A percentile compares a stretch with the other conserved stretches of the same genome.
Evolutionary conservation across 495 filamentous ascomycete genomes (phyloP).

Genomic region (Tuber borchii): DNA sequence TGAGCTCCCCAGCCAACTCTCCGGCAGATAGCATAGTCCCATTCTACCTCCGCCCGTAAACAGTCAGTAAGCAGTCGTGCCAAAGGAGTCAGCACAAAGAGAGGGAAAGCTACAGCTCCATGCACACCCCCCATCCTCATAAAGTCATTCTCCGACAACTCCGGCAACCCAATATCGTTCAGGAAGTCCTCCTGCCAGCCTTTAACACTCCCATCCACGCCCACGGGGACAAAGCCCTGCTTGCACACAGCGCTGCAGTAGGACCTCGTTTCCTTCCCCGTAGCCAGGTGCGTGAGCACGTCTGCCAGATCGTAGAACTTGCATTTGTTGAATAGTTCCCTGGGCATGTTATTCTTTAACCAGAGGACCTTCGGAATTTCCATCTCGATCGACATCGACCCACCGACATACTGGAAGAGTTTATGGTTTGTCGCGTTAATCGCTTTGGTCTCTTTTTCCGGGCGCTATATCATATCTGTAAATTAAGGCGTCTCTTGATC

Average conservation of each 20-base stretch:
- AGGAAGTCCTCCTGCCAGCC: conserved; percentile 97
- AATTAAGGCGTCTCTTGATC: neutral
- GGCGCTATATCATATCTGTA: conserved; percentile 54
- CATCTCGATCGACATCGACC: conserved; percentile 98
- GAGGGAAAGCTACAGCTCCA: conserved; percentile 63
- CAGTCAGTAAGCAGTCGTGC: conserved; percentile 11
- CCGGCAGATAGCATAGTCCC: conserved; percentile 84
- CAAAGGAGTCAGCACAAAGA: conserved; percentile 23
- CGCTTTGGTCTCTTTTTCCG: conserved; percentile 75
- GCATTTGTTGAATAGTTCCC: conserved; percentile 78
- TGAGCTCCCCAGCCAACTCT: conserved; percentile 76
- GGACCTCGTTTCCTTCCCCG: conserved; percentile 84
- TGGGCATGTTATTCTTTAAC: conserved; percentile 97
- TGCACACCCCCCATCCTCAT: conserved; percentile 88
- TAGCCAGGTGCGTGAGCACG: conserved; percentile 90
- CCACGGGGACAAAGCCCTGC: conserved; percentile 89
- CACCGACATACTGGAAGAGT: conserved; percentile 89
- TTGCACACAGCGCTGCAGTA: conserved; percentile 94
- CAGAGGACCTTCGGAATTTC: conserved; percentile 96
- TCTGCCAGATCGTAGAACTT: conserved; percentile 94
- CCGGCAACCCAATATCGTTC: conserved; percentile 69
- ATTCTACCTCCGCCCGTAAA: conserved; percentile 55
- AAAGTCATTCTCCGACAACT: conserved; percentile 77
- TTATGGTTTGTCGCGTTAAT: conserved; percentile 91
- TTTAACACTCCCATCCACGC: conserved; percentile 93